Percentiles rank a stretch among this genome's conserved stretches.
Conservation (phyloP, 164 flowering plant genomes). For the Malania oleifera region DNA sequence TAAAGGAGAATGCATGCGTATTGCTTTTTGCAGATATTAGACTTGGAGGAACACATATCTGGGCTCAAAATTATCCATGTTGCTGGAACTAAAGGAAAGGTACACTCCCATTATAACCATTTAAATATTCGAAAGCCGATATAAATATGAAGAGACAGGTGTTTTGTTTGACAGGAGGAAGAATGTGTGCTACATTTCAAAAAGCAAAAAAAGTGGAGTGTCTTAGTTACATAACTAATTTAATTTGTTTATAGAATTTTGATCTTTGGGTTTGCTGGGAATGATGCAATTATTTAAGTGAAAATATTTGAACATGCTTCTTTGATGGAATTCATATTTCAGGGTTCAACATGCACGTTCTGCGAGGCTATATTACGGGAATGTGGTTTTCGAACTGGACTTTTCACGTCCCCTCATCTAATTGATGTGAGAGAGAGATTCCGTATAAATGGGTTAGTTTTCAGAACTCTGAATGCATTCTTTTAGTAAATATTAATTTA, state of each 20-base stretch:
- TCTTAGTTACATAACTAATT: no score
- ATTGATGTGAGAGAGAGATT: slow-evolving; percentile 91
- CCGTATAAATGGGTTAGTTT: slow-evolving; percentile 72
- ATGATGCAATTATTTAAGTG: background rate
- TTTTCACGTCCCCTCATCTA: slow-evolving; percentile 90
- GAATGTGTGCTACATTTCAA: no score
- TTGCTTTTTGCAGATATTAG: slow-evolving; percentile 44
- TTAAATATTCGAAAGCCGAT: no score
- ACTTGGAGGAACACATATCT: slow-evolving; percentile 41
- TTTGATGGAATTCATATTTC: slow-evolving; percentile 18
- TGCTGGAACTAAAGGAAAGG: slow-evolving; percentile 86
- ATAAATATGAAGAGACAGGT: no score
- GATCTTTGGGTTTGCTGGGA: no score
- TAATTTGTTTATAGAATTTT: no score
- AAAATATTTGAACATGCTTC: background rate
- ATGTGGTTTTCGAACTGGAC: slow-evolving; percentile 86
- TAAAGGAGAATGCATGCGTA: background rate
- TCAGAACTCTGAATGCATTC: no score
- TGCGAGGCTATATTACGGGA: slow-evolving; percentile 78
- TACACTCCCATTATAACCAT: slow-evolving; percentile 9
- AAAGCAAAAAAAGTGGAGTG: no score
- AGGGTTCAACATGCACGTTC: slow-evolving; percentile 93
- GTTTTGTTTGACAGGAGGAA: no score
- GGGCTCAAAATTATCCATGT: slow-evolving; percentile 61
- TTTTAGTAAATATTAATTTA: no score